These are phyloP conservation scores for Agaricus blazei DNA, from an alignment of 768 basidiomycete species.

Conservation along the genomic window DNA sequence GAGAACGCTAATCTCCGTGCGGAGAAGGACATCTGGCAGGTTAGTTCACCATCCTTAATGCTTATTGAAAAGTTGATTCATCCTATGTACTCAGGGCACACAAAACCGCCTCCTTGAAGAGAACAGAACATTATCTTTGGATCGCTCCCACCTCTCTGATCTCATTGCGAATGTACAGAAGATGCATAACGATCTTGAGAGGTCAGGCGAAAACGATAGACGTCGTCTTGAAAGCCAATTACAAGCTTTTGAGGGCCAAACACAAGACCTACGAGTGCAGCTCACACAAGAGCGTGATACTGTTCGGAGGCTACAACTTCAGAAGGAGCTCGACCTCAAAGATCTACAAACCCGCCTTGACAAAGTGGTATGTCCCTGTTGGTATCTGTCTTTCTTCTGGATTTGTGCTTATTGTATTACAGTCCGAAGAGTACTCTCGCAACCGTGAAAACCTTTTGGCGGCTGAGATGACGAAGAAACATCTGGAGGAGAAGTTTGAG, in stretches of 20 bases:
- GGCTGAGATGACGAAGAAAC: constrained; percentile 74
- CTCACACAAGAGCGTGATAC: constrained; percentile 71
- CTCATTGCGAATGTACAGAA: constrained; percentile 86
- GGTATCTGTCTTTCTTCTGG: neutral
- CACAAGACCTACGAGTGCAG: constrained; percentile 67
- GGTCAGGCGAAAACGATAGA: constrained; percentile 78
- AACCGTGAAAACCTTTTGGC: constrained; percentile 66
- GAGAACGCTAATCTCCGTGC: constrained; percentile 86
- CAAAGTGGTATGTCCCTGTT: constrained; percentile 46
- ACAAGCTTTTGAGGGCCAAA: constrained; percentile 72
- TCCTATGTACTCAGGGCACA: constrained; percentile 46
- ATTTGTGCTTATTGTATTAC: constrained; percentile 11
- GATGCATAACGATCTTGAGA: constrained; percentile 86
- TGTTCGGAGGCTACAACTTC: constrained; percentile 65
- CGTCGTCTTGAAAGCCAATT: constrained; percentile 76
- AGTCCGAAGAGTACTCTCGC: constrained; percentile 63
- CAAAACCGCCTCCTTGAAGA: constrained; percentile 82
- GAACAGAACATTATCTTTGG: constrained; percentile 72
- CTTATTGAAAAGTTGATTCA: neutral
- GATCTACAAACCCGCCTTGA: constrained; percentile 72
- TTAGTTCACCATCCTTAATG: constrained; percentile 23
- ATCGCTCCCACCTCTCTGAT: constrained; percentile 81
- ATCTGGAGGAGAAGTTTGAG: constrained; percentile 68
- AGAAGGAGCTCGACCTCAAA: constrained; percentile 76
- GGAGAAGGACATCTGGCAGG: constrained; percentile 94